A percentile compares a stretch with the other conserved stretches of the same genome.
These are phyloP conservation scores for Lizonia empirigonia DNA, from an alignment of 2,329 filamentous ascomycete genomes.

Conservation along the genomic window DNA sequence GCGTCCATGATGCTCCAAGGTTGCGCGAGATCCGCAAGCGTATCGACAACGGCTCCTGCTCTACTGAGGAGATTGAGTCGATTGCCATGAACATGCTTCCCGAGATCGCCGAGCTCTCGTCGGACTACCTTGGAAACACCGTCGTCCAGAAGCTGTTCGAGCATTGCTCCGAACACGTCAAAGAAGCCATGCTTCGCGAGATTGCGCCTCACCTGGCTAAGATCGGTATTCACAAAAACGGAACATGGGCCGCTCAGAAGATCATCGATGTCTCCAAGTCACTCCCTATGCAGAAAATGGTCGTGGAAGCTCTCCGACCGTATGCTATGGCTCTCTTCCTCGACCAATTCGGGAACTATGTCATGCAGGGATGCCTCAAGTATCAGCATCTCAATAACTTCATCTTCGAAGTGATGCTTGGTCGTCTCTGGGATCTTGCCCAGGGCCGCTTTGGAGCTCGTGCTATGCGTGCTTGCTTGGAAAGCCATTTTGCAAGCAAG, in stretches of 20 bases:
- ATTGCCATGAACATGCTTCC: slow-evolving; percentile 94
- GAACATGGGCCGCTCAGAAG: slow-evolving; percentile 98
- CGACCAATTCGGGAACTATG: slow-evolving; percentile 98
- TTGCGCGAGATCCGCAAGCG: slow-evolving; percentile 95
- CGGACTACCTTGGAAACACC: slow-evolving; percentile 96
- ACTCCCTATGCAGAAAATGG: slow-evolving; percentile 78
- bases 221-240: slow-evolving; percentile 98
- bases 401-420: slow-evolving; percentile 97
- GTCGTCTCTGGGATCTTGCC: slow-evolving; percentile 88
- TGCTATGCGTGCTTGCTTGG: slow-evolving; percentile 94
- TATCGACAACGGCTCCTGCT: slow-evolving; percentile 92
- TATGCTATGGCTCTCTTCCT: slow-evolving; percentile 92
- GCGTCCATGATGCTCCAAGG: slow-evolving; percentile 91
- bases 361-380: slow-evolving; percentile 93
- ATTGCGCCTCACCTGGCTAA: slow-evolving; percentile 93
- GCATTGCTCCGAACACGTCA: slow-evolving; percentile 86
- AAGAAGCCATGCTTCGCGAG: slow-evolving; percentile 86
- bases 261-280: slow-evolving; percentile 97
- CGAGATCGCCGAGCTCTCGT: slow-evolving; percentile 91
- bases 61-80: slow-evolving; percentile 84
- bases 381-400: slow-evolving; percentile 92
- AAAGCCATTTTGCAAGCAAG: slow-evolving; percentile 93
- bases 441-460: slow-evolving; percentile 94
- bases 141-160: slow-evolving; percentile 99
- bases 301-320: slow-evolving; percentile 81